Evolutionary conservation across 2,329 filamentous ascomycete species (phyloP), one percentile per base, ranked within the genome.

Genomic region (Fusarium zealandicum): DNA sequence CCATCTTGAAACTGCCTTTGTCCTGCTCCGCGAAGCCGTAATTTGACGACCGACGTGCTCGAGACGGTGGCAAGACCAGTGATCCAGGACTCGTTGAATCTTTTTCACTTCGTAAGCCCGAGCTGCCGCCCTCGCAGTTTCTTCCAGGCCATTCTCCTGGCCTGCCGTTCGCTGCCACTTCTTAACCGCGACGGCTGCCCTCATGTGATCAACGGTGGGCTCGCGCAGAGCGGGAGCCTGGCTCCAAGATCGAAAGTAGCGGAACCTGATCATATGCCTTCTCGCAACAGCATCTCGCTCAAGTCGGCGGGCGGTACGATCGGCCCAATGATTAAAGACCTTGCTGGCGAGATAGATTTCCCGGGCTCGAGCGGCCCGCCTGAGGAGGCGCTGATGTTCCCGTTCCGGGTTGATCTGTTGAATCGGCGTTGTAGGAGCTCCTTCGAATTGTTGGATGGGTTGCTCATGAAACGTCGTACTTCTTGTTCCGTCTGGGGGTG

Each of bases 231-330:
- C 66, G 12, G 74, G 73, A 6, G 66, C 65, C 43, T 72, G 69
- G 27, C 65, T 70, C 74, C 74, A 76, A 31, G 68, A 68, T 33
- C 66, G 65, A 47, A 76, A 76, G 48, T 70, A 76, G 10, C 76
- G 75, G 52, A 76, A 84, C 49, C 87, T 80, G 47, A 95, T 75
- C 54, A 93, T 85, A 69, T 91, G 89, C 57, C 85, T 80, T 57
- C 89, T 82, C 16, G 90, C 90, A 35, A 85, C 79, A 5, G 82
- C 84, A 4, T 89, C 90, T 33, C 84, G 82, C 57, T 85, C 81
- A 13, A 86, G 77, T 66, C 90, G 84, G 12, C 90, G 85, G 6
- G 80, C 81, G 10, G 89, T 82, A 43, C 82, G 78, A 48, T 82
- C 81, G 10, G 83, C 82, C 91, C 91, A 96, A 59, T 73, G 72